Conservation (phyloP, 768 basidiomycete genomes). For the Tephrocybe sp. region DNA sequence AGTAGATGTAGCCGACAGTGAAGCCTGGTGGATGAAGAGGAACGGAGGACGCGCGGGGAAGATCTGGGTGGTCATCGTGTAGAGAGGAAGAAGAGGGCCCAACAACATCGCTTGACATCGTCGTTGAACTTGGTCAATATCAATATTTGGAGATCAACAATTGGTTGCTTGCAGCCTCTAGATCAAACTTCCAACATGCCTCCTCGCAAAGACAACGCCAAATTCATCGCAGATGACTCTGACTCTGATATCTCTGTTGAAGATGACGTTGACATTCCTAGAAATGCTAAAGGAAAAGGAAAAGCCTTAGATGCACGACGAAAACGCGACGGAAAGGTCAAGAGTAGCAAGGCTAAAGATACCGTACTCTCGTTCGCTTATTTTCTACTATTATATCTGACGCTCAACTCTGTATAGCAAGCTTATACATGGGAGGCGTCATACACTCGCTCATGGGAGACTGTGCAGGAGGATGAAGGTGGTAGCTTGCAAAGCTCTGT, state of each 20-base stretch:
- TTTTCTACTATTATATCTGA: slow-evolving; percentile 2
- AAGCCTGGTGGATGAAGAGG: slow-evolving; percentile 35
- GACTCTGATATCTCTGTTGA: slow-evolving; percentile 71
- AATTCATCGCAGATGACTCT: slow-evolving; percentile 57
- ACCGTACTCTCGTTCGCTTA: slow-evolving; percentile 23
- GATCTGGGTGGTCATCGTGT: background rate
- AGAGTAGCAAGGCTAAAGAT: slow-evolving; percentile 55
- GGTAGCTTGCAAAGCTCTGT: slow-evolving; percentile 91
- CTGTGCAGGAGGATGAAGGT: slow-evolving; percentile 91
- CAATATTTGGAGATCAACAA: background rate
- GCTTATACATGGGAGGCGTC: slow-evolving; percentile 96
- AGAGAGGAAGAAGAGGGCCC: slow-evolving; percentile 9
- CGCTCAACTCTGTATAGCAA: slow-evolving; percentile 42
- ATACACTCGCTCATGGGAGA: slow-evolving; percentile 95
- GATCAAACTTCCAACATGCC: slow-evolving; percentile 23
- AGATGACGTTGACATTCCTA: slow-evolving; percentile 40
- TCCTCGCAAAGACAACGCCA: slow-evolving; percentile 32
- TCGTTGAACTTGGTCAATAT: background rate
- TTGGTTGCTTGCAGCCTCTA: slow-evolving; percentile 2
- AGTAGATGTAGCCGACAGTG: slow-evolving; percentile 84
- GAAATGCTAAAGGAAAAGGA: slow-evolving; percentile 43
- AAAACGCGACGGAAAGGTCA: slow-evolving; percentile 29
- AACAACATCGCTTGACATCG: slow-evolving; percentile 10
- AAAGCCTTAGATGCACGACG: slow-evolving; percentile 29
- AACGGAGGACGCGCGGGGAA: slow-evolving; percentile 41